Evolutionary conservation across 805 yeast genomes (phyloP).

Genomic region (Candida golubevii): DNA sequence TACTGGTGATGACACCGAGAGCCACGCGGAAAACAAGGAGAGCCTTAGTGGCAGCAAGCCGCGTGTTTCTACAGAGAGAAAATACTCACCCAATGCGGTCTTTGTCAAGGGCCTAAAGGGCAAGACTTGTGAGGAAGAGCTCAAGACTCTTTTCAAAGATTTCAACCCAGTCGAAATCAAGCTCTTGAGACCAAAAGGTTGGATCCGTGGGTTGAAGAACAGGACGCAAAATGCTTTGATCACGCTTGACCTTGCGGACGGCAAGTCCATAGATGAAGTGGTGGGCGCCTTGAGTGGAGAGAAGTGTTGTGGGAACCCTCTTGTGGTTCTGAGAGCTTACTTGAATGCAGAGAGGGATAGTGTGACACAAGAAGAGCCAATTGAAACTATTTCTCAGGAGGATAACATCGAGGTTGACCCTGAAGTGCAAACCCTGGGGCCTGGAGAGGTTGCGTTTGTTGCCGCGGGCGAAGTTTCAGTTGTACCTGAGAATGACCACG

Average conservation of each 20-base stretch:
- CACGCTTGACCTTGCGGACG: slow-evolving; percentile 36
- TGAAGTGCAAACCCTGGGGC: not conserved
- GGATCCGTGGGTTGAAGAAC: slow-evolving; percentile 26
- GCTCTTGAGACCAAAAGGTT: slow-evolving; percentile 39
- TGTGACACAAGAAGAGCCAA: not conserved
- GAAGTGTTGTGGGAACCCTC: slow-evolving; percentile 5
- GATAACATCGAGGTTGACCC: too few species aligned
- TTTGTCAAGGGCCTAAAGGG: slow-evolving; percentile 40
- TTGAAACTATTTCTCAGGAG: not conserved
- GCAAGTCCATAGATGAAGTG: slow-evolving; percentile 40
- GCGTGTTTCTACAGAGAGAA: slow-evolving; percentile 1
- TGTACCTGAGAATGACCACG: not conserved
- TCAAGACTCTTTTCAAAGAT: slow-evolving; percentile 39
- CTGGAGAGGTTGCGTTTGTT: not conserved
- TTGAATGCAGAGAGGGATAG: slow-evolving; percentile 3
- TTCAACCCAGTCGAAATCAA: slow-evolving; percentile 46
- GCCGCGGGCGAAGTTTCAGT: not conserved
- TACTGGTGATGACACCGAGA: slow-evolving; percentile 2
- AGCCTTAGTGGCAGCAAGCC: not conserved
- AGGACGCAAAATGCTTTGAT: slow-evolving; percentile 49
- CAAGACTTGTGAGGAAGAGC: slow-evolving; percentile 39
- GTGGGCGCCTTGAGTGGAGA: slow-evolving; percentile 34
- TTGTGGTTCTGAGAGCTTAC: slow-evolving; percentile 8
- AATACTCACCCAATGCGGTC: slow-evolving; percentile 41
- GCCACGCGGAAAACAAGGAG: slow-evolving; percentile 5